Evolutionary conservation across 129 eudicot species (phyloP).

Genomic region (Chrysanthemum lavandulifolium): DNA sequence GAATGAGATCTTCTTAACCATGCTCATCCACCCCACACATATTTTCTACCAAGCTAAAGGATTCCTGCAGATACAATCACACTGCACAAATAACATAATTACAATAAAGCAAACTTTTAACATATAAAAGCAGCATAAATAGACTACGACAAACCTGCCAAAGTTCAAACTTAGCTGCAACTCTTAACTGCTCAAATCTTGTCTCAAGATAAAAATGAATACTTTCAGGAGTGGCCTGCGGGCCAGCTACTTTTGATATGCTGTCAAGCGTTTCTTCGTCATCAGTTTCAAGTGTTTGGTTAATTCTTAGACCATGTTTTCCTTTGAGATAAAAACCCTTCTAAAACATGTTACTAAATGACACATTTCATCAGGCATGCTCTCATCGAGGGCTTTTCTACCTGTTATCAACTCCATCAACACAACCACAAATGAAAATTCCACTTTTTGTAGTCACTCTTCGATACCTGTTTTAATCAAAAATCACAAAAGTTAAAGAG

Average conservation of each 20-base stretch:
- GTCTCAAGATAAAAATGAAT: too few species aligned
- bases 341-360: conserved; percentile 60
- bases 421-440: conserved; percentile 57
- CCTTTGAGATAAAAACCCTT: conserved; percentile 43
- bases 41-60: too few species aligned
- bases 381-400: conserved; percentile 52
- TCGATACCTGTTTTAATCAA: conserved; percentile 40
- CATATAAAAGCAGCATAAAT: too few species aligned
- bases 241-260: conserved; percentile 60
- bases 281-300: conserved; percentile 46
- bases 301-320: conserved; percentile 42
- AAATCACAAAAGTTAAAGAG: neutral
- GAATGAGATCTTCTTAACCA: too few species aligned
- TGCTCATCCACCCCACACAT: too few species aligned
- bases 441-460: conserved; percentile 63
- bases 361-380: conserved; percentile 47
- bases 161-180: too few species aligned
- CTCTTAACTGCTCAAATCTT: too few species aligned
- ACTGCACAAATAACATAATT: too few species aligned
- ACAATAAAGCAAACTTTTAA: too few species aligned
- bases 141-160: too few species aligned
- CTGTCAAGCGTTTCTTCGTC: conserved; percentile 51
- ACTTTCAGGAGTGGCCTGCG: conserved; percentile 39
- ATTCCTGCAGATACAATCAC: too few species aligned
- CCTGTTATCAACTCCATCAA: conserved; percentile 69